Conservation (phyloP, 495 filamentous ascomycete genomes). For the Penicillium paxilli region DNA sequence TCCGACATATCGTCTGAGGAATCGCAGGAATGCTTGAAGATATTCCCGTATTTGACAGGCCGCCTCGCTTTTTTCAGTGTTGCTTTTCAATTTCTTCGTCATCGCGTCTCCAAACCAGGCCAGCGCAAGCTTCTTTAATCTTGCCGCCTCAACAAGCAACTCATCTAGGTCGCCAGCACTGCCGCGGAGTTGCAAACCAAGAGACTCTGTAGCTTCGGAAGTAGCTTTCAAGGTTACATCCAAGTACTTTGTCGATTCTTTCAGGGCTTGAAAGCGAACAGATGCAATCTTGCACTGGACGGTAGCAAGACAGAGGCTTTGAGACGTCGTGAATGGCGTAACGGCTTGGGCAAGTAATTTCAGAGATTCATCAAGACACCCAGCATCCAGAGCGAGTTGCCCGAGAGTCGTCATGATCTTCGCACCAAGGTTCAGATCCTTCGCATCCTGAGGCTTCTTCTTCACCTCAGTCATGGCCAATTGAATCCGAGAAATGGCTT, state of each 20-base stretch:
- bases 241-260: constrained; percentile 23
- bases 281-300: constrained; percentile 46
- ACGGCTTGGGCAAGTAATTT: constrained; percentile 39
- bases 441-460: constrained; percentile 23
- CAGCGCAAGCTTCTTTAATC: constrained; percentile 60
- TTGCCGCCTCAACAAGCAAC: constrained; percentile 62
- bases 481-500: constrained; percentile 42
- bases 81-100: constrained; percentile 21
- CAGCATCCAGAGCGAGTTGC: constrained; percentile 47
- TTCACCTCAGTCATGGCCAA: constrained; percentile 27
- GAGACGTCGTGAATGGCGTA: constrained; percentile 28
- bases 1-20: constrained; percentile 49
- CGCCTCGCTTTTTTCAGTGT: constrained; percentile 20
- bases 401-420: constrained; percentile 39
- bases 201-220: constrained; percentile 40
- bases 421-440: constrained; percentile 28
- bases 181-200: constrained; percentile 63
- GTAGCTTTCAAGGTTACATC: constrained; percentile 25
- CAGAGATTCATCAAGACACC: constrained; percentile 45
- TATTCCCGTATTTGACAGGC: constrained; percentile 34
- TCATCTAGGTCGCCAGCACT: constrained; percentile 68
- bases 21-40: constrained; percentile 40
- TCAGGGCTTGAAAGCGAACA: constrained; percentile 39
- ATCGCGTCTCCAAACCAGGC: constrained; percentile 47
- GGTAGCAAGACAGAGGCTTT: constrained; percentile 37